Base-by-base conservation (phyloP, 225 moss, liverwort and hornwort genomes). In the Physcomitrium patens region DNA sequence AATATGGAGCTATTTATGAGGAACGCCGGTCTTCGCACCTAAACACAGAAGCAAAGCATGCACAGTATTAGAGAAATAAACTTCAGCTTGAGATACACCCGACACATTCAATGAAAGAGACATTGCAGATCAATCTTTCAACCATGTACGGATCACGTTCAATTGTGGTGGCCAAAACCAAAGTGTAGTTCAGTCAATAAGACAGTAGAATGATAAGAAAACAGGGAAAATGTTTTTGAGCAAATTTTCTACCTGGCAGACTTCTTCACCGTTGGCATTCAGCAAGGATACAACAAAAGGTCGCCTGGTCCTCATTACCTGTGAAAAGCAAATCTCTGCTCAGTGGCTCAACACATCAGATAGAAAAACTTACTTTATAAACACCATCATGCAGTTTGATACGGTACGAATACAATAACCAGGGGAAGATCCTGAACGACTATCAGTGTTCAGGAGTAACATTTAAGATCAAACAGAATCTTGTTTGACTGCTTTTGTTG, bases 21-120 rank as follows among this genome's bases (percentile, higher is more conserved):
- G 85, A 89, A 97, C 24, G 86, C 82, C 16, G 94, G 96, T 79
- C 96, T 86, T 81, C 88, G 85, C 59, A 96, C 93, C 91, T 93
- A 76, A 46, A 73, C 64, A 77, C 31, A 45, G 51, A 76, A 58
- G 45, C 11, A 67, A 61, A 18, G 69, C 66, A 56, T 27, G 46
- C 12, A 28, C 45, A 52, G 42, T n/a, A 53, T 52, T 5, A 26
- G 44, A 65, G 26, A 28, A 5, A 28, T 37, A 50, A 19, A 60
- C 19, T 19, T 46, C 60, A 61, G 20, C 28, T 8, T 72, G n/a
- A 56, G 17, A 42, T 37, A 55, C 28, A 18, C 60, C 55, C 22
- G 3, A 79, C 11, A 76, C 28, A 49, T 49, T 70, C 26, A 19
- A 61, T 16, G 9, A 19, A 63, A 63, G 27, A 57, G 31, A 45